Evolutionary conservation across 2,329 filamentous ascomycete species (phyloP), one percentile per base, ranked within the genome.

Genomic region (Fonsecaea nubica): DNA sequence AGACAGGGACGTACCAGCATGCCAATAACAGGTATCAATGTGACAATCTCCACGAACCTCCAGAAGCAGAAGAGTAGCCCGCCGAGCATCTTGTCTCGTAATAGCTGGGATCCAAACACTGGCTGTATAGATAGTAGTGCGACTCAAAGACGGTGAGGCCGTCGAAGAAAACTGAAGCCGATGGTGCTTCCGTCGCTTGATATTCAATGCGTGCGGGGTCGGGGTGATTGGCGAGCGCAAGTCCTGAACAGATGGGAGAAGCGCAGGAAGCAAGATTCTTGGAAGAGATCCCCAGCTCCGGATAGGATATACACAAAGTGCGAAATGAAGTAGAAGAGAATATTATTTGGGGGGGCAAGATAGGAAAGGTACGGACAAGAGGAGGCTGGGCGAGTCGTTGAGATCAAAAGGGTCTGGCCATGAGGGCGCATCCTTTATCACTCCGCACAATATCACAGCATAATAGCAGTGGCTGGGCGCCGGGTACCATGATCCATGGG

Each of bases 21-120:
- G 75, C 87, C 87, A 75, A 89, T 81, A 65, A 85, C 83, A 36
- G 87, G 87, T 68, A 89, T 86, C 72, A 89, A 77, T 53, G 86
- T 88, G 78, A 86, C 73, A 78, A 89, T 84, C 76, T 90, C 80
- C 75, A 84, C 80, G 75, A 88, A 73, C 66, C 87, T 84, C 82
- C 85, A 87, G 76, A 84, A 84, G 77, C 85, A 81, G 81, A 89
- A 89, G 72, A 88, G 83, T 56, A 89, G 73, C 65, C 86, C 85
- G 68, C 78, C 80, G 68, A 84, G 77, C 80, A 83, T 83, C 63
- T 76, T 80, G 77, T 58, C 5, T 48, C n/a, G 13, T 33, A 18
- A 12, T 38, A 4, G 25, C 4, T 30, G 12, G 12, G 9, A 30
- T 50, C 21, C 21, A 50, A 25, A 50, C 18, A 12, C 18, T 13